Base-by-base conservation (phyloP, 1,139 yeast species). In the Pichiaceae sp. region DNA sequence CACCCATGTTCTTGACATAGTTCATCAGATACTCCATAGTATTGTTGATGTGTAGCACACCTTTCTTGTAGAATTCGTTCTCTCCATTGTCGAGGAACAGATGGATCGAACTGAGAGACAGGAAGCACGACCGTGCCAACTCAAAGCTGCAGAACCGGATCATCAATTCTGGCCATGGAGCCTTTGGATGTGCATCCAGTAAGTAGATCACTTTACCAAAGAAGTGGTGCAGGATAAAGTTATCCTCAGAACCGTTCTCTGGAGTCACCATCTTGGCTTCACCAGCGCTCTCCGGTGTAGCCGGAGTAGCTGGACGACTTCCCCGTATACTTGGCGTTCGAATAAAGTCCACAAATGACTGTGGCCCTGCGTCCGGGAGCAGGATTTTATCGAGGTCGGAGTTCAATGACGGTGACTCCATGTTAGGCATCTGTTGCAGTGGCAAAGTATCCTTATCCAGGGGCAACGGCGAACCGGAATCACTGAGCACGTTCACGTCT, bases 131-230 rank as follows among this genome's bases (percentile, higher is more conserved):
- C 40, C 74, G 59, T 1, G 78, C 78, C 31, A 72, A 62, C 44
- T 71, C 74, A 45, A 70, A 66, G 46, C 72, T 75, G 44, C 78
- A 72, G 46, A 72, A 71, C 37, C 68, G 65, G 41, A 72, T 54
- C 23, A 76, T 75, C 36, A 72, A 51, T 39, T 71, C 72, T 0
- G 78, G 78, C 77, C 77, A 71, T 2, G 78, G 78, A 0, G 75
- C 62, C 33, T 68, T 68, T 1, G 78, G 78, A 48, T 71, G 77
- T 0, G 75, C 75, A 52, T 72, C 78, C 17, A 72, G 48, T 28
- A 72, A 48, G 1, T 74, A 76, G 3, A 72, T 50, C 23, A 72
- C 57, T 43, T 69, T 67, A 43, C 69, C 66, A 51, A 72, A 72
- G 46, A 72, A 72, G 49, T 72, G 78, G 39, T 64, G 67, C 40